Conservation (phyloP, 2,329 filamentous ascomycete genomes). For the Diaporthe sp. region DNA sequence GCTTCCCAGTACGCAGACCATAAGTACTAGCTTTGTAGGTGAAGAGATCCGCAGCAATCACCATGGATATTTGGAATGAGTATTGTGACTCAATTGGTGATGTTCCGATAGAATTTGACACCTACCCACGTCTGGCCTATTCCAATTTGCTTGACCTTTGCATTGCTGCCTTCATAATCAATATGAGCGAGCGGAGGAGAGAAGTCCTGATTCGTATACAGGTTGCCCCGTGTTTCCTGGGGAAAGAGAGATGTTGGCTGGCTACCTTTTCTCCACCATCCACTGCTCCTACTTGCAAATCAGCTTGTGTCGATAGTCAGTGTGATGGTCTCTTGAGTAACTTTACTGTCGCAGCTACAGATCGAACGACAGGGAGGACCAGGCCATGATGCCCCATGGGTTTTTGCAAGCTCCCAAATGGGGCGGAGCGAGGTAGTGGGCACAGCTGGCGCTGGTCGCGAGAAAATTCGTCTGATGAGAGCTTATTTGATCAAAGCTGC, state of each 20-base stretch:
- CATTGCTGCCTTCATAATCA: neutral
- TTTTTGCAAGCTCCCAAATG: neutral
- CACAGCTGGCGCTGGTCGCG: neutral
- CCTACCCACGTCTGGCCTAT: neutral
- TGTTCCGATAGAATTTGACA: neutral
- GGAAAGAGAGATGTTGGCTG: too few relatives aligned
- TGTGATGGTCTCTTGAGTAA: neutral
- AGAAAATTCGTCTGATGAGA: neutral
- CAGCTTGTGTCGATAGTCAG: neutral
- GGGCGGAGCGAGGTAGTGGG: neutral
- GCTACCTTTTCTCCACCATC: too few relatives aligned
- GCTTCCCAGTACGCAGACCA: neutral
- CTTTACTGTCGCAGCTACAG: neutral
- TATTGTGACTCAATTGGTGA: neutral
- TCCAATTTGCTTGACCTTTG: neutral
- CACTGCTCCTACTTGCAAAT: too few relatives aligned
- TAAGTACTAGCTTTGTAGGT: neutral
- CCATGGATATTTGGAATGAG: neutral
- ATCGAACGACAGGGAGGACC: neutral
- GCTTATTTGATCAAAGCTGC: neutral
- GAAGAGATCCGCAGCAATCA: neutral
- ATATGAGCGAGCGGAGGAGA: neutral
- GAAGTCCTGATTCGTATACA: too few relatives aligned
- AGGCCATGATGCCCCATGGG: neutral
- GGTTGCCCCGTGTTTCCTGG: too few relatives aligned